Evolutionary conservation across 371 early-diverging fungal species (phyloP), one percentile per base, ranked within the genome.

Genomic region (Mucor racemosus): DNA sequence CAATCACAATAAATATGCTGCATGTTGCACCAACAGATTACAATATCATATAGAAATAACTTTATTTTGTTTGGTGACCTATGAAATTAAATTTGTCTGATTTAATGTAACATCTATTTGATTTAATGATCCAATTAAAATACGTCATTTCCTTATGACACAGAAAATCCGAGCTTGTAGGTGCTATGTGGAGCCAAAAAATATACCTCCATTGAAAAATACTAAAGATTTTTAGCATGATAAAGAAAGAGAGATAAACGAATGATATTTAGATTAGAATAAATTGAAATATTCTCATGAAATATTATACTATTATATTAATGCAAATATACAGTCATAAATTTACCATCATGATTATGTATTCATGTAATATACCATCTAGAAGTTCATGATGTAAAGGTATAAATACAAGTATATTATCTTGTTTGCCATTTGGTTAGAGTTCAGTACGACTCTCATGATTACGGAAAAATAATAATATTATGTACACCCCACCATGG

Each of bases 101-200:
- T 60, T 31, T 60, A 44, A 21, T 19, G 38, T 38, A 58, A 38
- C 21, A 58, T 58, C 14, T 58, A 14, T 21, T 39, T 38, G 60
- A 60, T 60, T 33, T 6, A 39, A 41, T 7, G 26, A n/a, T 31
- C 60, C 60, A 60, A 60, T 60, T 15, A 44, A n/a, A 44, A 31
- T 15, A 31, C 7, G n/a, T 7, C 33, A 60, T 40, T 33, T 42
- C 26, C 40, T 44, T 60, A 60, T 60, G 60, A 60, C 60, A 60
- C 53, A 53, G 53, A 44, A 60, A 60, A 60, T 60, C 60, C 60
- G 44, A 60, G 44, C 42, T 42, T 60, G 53, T 11, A 53, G 53
- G 53, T 53, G 53, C 26, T 53, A 53, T 53, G 53, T 53, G 53
- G 19, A 53, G 53, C 53, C 53, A 26, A 53, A 50, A 50, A 53